These are phyloP conservation scores for Nakazawaea laoshanensis DNA, from an alignment of 805 yeast species.

Conservation along the genomic window DNA sequence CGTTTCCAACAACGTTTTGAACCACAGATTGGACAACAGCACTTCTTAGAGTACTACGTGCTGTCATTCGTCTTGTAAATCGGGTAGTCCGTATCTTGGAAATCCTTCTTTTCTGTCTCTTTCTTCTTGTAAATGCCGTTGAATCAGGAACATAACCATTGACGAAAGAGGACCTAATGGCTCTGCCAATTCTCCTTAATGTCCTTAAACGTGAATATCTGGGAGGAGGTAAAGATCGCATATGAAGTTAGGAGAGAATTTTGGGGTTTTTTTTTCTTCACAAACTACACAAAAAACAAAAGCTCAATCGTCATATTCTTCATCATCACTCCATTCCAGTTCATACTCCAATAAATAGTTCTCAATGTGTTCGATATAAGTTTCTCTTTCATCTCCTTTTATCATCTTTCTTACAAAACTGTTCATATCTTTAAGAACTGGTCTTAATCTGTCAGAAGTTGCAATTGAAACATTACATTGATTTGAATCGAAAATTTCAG, in stretches of 20 bases:
- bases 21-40: neutral
- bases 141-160: slow-evolving; percentile 26
- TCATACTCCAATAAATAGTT: slow-evolving; percentile 37
- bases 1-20: neutral
- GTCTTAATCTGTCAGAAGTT: slow-evolving; percentile 17
- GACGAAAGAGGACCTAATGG: slow-evolving; percentile 20
- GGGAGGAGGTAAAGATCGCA: slow-evolving; percentile 29
- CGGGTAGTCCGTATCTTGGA: slow-evolving; percentile 23
- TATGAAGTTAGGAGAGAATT: slow-evolving; percentile 5
- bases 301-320: slow-evolving; percentile 21
- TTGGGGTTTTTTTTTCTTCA: neutral
- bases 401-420: slow-evolving; percentile 18
- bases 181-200: slow-evolving; percentile 22
- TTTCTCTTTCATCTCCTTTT: slow-evolving; percentile 43
- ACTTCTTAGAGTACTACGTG: neutral
- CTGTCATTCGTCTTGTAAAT: slow-evolving; percentile 14
- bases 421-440: slow-evolving; percentile 16
- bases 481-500: slow-evolving; percentile 16
- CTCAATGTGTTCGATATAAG: slow-evolving; percentile 39
- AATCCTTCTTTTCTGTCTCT: slow-evolving; percentile 7
- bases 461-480: slow-evolving; percentile 13
- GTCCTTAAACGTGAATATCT: slow-evolving; percentile 24
- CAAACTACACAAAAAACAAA: neutral
- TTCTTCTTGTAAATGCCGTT: slow-evolving; percentile 17
- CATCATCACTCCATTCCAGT: slow-evolving; percentile 41